These are phyloP conservation scores for Penicillium corylophilum DNA, from an alignment of 2,329 filamentous ascomycete genomes.

Conservation along the genomic window DNA sequence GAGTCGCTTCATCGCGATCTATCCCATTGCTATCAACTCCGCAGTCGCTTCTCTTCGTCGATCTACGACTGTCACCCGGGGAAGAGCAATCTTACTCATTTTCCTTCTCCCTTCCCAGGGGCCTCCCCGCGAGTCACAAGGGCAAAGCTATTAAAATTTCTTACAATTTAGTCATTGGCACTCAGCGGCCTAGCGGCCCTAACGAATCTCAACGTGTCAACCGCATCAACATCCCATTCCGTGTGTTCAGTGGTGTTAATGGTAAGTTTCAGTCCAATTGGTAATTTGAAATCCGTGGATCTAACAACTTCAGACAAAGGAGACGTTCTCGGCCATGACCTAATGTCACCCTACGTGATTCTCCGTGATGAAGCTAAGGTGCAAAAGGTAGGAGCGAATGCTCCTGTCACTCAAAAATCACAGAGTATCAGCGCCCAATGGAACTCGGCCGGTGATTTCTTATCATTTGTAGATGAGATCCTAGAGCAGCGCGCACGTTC, in stretches of 20 bases:
- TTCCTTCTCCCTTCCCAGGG: constrained; percentile 78
- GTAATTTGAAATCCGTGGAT: not conserved
- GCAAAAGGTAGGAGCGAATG: constrained; percentile 47
- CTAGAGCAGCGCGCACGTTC: constrained; percentile 58
- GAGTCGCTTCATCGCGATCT: constrained; percentile 77
- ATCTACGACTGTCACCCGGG: constrained; percentile 80
- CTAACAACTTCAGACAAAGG: constrained; percentile 58
- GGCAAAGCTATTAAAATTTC: constrained; percentile 92
- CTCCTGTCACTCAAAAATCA: constrained; percentile 39
- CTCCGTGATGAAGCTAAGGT: constrained; percentile 78
- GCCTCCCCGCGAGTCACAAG: constrained; percentile 85
- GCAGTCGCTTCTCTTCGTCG: constrained; percentile 93
- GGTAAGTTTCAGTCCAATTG: constrained; percentile 40
- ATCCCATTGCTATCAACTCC: constrained; percentile 92
- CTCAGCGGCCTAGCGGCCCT: constrained; percentile 75
- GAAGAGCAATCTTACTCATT: constrained; percentile 89
- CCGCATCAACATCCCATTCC: constrained; percentile 89
- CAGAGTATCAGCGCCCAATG: constrained; percentile 43
- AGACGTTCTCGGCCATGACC: constrained; percentile 85
- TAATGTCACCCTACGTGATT: constrained; percentile 91
- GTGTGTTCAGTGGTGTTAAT: constrained; percentile 90
- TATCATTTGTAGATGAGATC: constrained; percentile 74
- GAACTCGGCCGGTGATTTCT: constrained; percentile 62
- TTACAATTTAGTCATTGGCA: constrained; percentile 88
- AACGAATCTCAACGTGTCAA: constrained; percentile 78